Conservation (phyloP, 768 basidiomycete genomes). For the Boletus insuetus region DNA sequence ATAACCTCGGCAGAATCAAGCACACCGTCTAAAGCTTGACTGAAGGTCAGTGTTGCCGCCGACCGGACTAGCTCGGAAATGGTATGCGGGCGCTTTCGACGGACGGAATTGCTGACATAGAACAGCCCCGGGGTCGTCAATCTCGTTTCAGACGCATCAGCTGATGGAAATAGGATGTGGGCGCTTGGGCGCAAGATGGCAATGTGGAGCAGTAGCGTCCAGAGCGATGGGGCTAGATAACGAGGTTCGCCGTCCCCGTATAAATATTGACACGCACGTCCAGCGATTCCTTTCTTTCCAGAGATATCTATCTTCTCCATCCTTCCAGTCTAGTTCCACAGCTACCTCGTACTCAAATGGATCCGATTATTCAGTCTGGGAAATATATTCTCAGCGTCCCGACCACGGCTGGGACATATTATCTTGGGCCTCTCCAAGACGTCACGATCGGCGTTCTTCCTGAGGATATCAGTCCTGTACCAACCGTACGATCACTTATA, state of each 20-base stretch:
- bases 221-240: background rate
- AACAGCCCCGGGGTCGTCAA: background rate
- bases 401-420: too few relatives aligned
- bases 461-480: too few relatives aligned
- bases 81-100: background rate
- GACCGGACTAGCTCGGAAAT: background rate
- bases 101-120: background rate
- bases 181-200: background rate
- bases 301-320: background rate
- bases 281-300: background rate
- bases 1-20: too few relatives aligned
- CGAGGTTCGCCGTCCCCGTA: background rate
- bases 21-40: too few relatives aligned
- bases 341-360: too few relatives aligned
- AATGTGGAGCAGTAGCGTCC: background rate
- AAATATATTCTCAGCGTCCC: too few relatives aligned
- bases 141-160: background rate
- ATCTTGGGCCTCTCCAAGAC: too few relatives aligned
- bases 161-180: background rate
- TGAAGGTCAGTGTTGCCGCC: too few relatives aligned
- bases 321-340: too few relatives aligned
- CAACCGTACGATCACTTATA: too few relatives aligned
- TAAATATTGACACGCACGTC: background rate
- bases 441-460: too few relatives aligned
- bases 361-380: too few relatives aligned